Base-by-base conservation (phyloP, 345 rosid species). In the Eutrema heterophyllum region DNA sequence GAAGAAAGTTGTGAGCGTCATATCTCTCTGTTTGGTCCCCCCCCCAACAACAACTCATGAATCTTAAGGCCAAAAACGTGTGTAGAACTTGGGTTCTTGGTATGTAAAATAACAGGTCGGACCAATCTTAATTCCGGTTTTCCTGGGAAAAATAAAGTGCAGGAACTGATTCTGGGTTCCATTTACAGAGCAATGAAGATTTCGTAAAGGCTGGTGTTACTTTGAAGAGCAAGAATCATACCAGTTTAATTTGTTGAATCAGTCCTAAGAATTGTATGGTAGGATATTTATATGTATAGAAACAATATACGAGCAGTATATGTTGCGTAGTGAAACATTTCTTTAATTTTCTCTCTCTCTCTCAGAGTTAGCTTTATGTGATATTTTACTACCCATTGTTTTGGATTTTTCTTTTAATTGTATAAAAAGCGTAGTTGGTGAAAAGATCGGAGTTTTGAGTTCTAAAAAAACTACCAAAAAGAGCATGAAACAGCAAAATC, bases 371-470 rank as follows among this genome's bases (percentile, higher is more conserved):
- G 71, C 57, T 64, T 64, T 24, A 73, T 64, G 56, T 53, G 48
- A 33, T 66, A 2, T 4, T 26, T 65, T 29, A 57, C 38, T 27
- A 66, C 30, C 7, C 40, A 57, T 51, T 49, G 27, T 66, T 66
- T 38, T 36, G 32, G 38, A 39, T 30, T 21, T 63, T 59, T 41
- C 33, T 38, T 38, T 57, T 14, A 12, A 2, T 43, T 44, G 6
- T 45, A n/a, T 26, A 38, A 74, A 11, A 36, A 3, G 39, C 27
- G 48, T 72, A 66, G 73, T 75, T 60, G 73, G 68, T 67, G 61
- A 67, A 67, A 66, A 74, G 60, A 57, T 27, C 38, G 30, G 40
- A 72, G 38, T 51, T 64, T 73, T 65, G 66, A 49, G 49, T 30
- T 65, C 51, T 24, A 16, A 36, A 48, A 27, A 50, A 15, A 59